Conservation (phyloP, 768 basidiomycete genomes). For the Sutorius australiensis region DNA sequence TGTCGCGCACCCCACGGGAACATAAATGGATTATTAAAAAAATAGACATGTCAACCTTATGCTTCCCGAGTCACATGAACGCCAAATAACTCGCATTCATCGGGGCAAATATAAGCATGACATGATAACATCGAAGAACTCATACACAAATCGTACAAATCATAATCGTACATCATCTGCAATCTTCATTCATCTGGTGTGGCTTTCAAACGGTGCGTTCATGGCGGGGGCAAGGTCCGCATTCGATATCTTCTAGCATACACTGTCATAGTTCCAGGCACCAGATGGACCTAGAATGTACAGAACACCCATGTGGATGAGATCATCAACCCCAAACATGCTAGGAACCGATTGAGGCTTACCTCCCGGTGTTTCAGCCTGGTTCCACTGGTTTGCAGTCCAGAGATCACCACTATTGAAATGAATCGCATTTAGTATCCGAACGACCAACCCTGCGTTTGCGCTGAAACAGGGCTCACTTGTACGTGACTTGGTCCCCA, state of each 20-base stretch:
- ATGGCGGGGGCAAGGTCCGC: background rate
- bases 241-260: constrained; percentile 33
- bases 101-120: background rate
- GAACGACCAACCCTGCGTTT: too few relatives aligned
- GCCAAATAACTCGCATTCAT: background rate
- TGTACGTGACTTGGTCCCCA: constrained; percentile 40
- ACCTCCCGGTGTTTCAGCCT: constrained; percentile 36
- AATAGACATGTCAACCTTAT: too few relatives aligned
- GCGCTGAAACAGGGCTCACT: constrained; percentile 23
- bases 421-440: background rate
- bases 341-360: background rate
- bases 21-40: too few relatives aligned
- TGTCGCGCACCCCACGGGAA: too few relatives aligned
- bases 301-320: background rate
- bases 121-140: background rate
- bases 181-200: background rate
- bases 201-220: background rate
- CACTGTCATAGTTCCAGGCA: constrained; percentile 56
- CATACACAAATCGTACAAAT: background rate
- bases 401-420: constrained; percentile 43
- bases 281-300: constrained; percentile 41
- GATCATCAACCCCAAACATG: background rate
- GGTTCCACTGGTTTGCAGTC: constrained; percentile 47
- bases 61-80: background rate
- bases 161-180: background rate